Evolutionary conservation across 2,329 filamentous ascomycete species (phyloP).

Genomic region (Eutypella sp.): DNA sequence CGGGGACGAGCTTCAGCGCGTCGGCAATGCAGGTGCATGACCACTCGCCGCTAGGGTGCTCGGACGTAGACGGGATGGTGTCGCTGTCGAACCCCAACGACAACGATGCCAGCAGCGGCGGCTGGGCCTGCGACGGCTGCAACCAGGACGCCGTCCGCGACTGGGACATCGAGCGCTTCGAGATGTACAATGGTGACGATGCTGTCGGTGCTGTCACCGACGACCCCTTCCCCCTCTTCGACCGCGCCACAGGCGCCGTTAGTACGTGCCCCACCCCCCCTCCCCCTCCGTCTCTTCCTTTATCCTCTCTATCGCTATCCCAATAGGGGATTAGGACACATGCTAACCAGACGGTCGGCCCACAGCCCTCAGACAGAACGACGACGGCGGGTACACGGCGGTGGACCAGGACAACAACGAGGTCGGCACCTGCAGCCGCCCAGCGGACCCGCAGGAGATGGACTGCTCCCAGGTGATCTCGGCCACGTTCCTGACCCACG

Average conservation of each 20-base stretch:
- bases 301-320: not conserved
- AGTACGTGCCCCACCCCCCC: slow-evolving; percentile 5
- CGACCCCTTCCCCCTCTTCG: slow-evolving; percentile 10
- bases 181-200: slow-evolving; percentile 13
- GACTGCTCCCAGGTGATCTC: slow-evolving; percentile 13
- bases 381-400: slow-evolving; percentile 9
- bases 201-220: slow-evolving; percentile 9
- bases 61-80: slow-evolving; percentile 7
- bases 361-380: slow-evolving; percentile 9
- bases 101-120: slow-evolving; percentile 14
- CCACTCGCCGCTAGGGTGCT: slow-evolving; percentile 10
- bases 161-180: slow-evolving; percentile 11
- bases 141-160: slow-evolving; percentile 5
- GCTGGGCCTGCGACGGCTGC: slow-evolving; percentile 14
- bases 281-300: not conserved
- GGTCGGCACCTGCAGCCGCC: slow-evolving; percentile 12
- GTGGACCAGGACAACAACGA: slow-evolving; percentile 10
- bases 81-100: slow-evolving; percentile 6
- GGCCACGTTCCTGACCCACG: slow-evolving; percentile 10
- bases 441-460: slow-evolving; percentile 11
- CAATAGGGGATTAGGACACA: not conserved
- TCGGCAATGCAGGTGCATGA: slow-evolving; percentile 10
- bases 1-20: slow-evolving; percentile 8
- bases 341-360: not conserved
- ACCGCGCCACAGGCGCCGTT: slow-evolving; percentile 12